These are phyloP conservation scores for Candida schatavii DNA, from an alignment of 805 yeast genomes.

Conservation along the genomic window DNA sequence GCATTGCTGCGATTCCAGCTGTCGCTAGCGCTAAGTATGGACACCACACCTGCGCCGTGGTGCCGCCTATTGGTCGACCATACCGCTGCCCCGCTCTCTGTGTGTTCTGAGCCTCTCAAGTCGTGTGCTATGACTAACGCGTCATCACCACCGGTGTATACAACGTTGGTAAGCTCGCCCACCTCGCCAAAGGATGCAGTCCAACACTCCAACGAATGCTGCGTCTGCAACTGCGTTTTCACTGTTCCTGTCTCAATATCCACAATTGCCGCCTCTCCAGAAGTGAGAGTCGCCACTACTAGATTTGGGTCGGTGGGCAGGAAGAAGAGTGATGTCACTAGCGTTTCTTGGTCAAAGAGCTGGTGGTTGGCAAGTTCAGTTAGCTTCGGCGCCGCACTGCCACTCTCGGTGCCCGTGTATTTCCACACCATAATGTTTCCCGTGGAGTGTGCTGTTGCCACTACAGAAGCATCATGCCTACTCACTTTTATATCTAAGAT, in stretches of 20 bases:
- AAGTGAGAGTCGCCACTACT: constrained; percentile 61
- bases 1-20: constrained; percentile 46
- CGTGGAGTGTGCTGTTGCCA: constrained; percentile 75
- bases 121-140: constrained; percentile 74
- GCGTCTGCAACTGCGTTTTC: constrained; percentile 11
- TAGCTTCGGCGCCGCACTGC: constrained; percentile 4
- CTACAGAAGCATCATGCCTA: constrained; percentile 47
- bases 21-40: constrained; percentile 52
- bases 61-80: constrained; percentile 47
- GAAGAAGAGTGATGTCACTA: constrained; percentile 66
- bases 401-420: constrained; percentile 9
- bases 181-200: constrained; percentile 67
- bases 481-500: constrained; percentile 73
- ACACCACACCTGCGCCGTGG: constrained; percentile 90
- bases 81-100: too few relatives aligned
- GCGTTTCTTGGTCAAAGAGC: constrained; percentile 44
- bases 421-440: constrained; percentile 73
- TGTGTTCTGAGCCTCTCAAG: constrained; percentile 38
- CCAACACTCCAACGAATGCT: constrained; percentile 86
- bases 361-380: constrained; percentile 22
- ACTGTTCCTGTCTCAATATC: constrained; percentile 20
- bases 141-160: constrained; percentile 93
- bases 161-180: constrained; percentile 51
- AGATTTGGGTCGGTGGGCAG: constrained; percentile 38
- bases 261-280: constrained; percentile 55